Conservation (phyloP, 192 early-diverging fungal genomes). For the Podila horticola region DNA sequence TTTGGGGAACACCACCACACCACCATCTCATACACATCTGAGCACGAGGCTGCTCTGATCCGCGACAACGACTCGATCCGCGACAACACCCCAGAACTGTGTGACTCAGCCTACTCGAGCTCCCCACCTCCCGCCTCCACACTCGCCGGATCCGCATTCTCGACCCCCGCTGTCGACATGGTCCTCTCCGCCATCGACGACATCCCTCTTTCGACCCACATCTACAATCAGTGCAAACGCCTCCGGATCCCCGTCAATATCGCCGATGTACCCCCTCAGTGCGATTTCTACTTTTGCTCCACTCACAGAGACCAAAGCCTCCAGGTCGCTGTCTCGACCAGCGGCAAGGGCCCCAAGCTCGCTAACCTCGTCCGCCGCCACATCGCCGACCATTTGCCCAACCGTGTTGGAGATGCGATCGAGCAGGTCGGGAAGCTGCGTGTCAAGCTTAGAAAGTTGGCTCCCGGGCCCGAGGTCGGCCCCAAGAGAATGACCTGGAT, state of each 20-base stretch:
- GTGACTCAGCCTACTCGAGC: background rate
- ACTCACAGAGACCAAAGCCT: conserved; percentile 83
- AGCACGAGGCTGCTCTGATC: background rate
- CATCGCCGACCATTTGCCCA: conserved; percentile 68
- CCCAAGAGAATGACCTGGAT: conserved; percentile 88
- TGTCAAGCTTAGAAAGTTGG: conserved; percentile 70
- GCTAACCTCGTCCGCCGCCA: conserved; percentile 83
- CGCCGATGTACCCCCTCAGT: conserved; percentile 89
- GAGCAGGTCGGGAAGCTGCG: conserved; percentile 74
- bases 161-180: conserved; percentile 57
- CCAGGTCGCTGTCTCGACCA: conserved; percentile 92
- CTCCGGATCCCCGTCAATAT: conserved; percentile 91
- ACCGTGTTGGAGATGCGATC: conserved; percentile 75
- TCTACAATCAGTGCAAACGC: conserved; percentile 68
- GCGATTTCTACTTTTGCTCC: conserved; percentile 95
- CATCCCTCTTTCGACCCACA: conserved; percentile 73
- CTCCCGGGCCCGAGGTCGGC: conserved; percentile 69
- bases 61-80: background rate
- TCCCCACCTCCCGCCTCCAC: background rate
- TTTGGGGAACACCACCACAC: conserved; percentile 27
- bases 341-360: conserved; percentile 87
- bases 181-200: conserved; percentile 82
- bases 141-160: background rate
- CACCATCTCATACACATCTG: background rate
- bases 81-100: background rate